These are phyloP conservation scores for Rubia occidens DNA, from an alignment of 305 asterid species.

Conservation along the genomic window DNA sequence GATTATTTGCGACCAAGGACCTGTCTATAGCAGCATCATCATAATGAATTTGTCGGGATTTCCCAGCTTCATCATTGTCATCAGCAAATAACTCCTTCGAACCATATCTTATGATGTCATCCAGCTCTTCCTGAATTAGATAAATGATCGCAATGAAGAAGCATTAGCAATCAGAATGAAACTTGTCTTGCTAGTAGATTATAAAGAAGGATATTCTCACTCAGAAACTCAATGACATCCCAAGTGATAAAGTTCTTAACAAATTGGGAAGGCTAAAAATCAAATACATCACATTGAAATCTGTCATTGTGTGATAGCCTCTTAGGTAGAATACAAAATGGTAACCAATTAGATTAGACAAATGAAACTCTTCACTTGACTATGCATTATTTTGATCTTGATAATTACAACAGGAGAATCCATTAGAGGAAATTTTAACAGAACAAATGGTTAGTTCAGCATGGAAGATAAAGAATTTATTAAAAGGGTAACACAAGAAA, in stretches of 20 bases:
- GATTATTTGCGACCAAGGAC: conserved; percentile 25
- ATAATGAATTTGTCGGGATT: conserved; percentile 95
- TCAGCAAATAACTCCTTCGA: conserved; percentile 92
- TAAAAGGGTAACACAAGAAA: background rate
- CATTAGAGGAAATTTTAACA: background rate
- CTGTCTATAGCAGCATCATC: conserved; percentile 95
- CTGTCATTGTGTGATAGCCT: background rate
- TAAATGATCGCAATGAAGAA: background rate
- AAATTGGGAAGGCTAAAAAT: background rate
- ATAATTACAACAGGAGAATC: too few relatives aligned
- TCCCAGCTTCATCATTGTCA: conserved; percentile 80
- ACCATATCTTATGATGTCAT: conserved; percentile 94
- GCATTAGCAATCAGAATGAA: background rate
- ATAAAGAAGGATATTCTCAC: background rate
- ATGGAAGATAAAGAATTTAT: background rate
- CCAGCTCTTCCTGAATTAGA: conserved; percentile 77
- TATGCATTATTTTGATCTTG: too few relatives aligned
- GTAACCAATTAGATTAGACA: background rate
- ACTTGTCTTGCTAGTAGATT: background rate
- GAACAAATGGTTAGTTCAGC: background rate
- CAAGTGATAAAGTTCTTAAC: background rate
- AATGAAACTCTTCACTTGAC: too few relatives aligned
- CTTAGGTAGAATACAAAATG: background rate
- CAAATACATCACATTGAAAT: background rate
- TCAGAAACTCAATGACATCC: background rate